Conservation (phyloP, 73 alveolate genomes). For the Paramecium caudatum region DNA sequence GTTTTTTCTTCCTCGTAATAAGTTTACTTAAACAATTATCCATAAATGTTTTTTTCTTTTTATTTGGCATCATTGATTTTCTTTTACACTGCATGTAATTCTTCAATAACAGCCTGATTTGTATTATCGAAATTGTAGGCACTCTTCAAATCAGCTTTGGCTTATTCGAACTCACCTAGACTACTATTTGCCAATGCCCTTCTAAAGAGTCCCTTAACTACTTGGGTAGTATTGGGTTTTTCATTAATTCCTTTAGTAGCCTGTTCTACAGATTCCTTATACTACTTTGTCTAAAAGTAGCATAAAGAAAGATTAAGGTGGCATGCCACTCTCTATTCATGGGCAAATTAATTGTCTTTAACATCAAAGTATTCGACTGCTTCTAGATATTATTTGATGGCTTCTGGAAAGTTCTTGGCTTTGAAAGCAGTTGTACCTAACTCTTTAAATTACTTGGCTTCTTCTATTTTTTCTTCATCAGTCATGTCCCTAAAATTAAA, state of each 20-base stretch:
- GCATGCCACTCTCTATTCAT: constrained; percentile 75
- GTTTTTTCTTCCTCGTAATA: constrained; percentile 91
- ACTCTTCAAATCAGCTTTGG: constrained; percentile 80
- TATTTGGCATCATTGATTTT: constrained; percentile 77
- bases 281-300: constrained; percentile 81
- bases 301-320: constrained; percentile 79
- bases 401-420: constrained; percentile 79
- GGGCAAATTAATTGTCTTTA: constrained; percentile 72
- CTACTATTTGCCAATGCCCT: constrained; percentile 82
- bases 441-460: constrained; percentile 87
- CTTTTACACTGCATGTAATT: constrained; percentile 76
- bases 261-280: constrained; percentile 78
- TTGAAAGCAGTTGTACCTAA: constrained; percentile 92
- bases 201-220: constrained; percentile 84
- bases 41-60: constrained; percentile 81
- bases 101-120: constrained; percentile 84
- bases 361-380: constrained; percentile 78
- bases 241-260: constrained; percentile 82
- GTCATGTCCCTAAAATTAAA: constrained; percentile 65
- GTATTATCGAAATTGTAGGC: constrained; percentile 85
- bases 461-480: constrained; percentile 87
- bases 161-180: constrained; percentile 80
- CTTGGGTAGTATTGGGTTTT: constrained; percentile 75
- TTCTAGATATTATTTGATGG: constrained; percentile 81
- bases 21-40: constrained; percentile 84